phyloP scores from a whole-genome alignment of 1,284 basidiomycete species.

The Pseudozyma pruni region DNA sequence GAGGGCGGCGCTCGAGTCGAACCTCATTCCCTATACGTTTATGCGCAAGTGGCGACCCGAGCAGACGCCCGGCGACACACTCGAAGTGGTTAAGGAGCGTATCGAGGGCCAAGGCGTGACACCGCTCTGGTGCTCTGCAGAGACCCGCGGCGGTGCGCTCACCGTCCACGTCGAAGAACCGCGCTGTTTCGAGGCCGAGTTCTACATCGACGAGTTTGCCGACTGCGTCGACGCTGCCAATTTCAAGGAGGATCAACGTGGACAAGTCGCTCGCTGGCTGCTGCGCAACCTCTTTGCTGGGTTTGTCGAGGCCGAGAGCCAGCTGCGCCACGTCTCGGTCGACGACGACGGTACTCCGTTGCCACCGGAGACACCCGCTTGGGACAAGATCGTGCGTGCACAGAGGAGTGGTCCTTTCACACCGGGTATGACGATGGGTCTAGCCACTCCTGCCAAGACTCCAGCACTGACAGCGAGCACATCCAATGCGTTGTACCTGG shows the following conservation, averaged over 20 bases:
- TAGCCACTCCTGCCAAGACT: slow-evolving; percentile 54
- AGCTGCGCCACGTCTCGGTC: slow-evolving; percentile 36
- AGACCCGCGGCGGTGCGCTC: slow-evolving; percentile 88
- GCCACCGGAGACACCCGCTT: slow-evolving; percentile 37
- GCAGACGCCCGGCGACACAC: slow-evolving; percentile 73
- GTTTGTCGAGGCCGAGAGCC: slow-evolving; percentile 58
- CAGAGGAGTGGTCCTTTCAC: slow-evolving; percentile 63
- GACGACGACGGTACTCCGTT: neutral
- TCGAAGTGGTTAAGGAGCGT: slow-evolving; percentile 85
- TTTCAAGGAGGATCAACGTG: slow-evolving; percentile 77
- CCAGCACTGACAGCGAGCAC: slow-evolving; percentile 43
- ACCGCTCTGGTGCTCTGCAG: slow-evolving; percentile 84
- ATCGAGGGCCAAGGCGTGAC: slow-evolving; percentile 93
- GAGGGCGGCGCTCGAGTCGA: slow-evolving; percentile 34
- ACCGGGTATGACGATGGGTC: slow-evolving; percentile 55
- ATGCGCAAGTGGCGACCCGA: slow-evolving; percentile 49
- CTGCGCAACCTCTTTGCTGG: slow-evolving; percentile 65
- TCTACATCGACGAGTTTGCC: slow-evolving; percentile 86
- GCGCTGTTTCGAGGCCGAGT: slow-evolving; percentile 89
- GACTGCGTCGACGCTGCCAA: slow-evolving; percentile 22
- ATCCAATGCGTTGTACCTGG: slow-evolving; percentile 22
- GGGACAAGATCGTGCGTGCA: slow-evolving; percentile 34
- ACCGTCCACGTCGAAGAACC: slow-evolving; percentile 85
- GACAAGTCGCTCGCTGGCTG: slow-evolving; percentile 62
- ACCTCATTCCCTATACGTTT: slow-evolving; percentile 23